Percentiles rank a stretch among this genome's conserved stretches.
phyloP scores from a whole-genome alignment of 2,329 filamentous ascomycete genomes.

The Aspergillus flavus region DNA sequence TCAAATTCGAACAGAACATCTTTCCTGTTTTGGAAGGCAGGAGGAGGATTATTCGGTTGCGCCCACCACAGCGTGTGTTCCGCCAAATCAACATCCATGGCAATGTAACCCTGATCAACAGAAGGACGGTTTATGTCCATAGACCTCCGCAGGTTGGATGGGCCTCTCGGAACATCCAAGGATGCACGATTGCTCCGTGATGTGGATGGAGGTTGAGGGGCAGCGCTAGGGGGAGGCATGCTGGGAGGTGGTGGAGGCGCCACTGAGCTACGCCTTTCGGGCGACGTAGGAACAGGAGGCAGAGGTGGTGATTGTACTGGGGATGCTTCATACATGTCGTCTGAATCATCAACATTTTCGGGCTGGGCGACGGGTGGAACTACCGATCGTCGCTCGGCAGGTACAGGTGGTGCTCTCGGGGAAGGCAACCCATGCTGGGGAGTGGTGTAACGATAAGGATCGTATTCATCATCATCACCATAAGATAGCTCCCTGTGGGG shows the following conservation, averaged over 20 bases:
- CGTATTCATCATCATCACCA: slow-evolving; percentile 56
- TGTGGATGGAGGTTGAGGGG: slow-evolving; percentile 52
- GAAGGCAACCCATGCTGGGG: slow-evolving; percentile 36
- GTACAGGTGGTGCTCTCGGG: slow-evolving; percentile 29
- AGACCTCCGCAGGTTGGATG: slow-evolving; percentile 60
- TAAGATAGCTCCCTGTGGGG: slow-evolving; percentile 43
- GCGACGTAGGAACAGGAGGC: slow-evolving; percentile 33
- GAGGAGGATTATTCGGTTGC: slow-evolving; percentile 75
- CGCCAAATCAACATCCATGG: slow-evolving; percentile 80
- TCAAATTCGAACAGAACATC: slow-evolving; percentile 84
- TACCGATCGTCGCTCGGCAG: slow-evolving; percentile 21
- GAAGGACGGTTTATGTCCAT: slow-evolving; percentile 76
- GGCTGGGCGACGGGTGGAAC: slow-evolving; percentile 25
- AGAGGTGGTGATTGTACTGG: slow-evolving; percentile 40
- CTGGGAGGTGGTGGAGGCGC: slow-evolving; percentile 50
- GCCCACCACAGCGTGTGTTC: slow-evolving; percentile 83
- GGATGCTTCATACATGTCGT: slow-evolving; percentile 52
- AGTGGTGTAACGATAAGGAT: slow-evolving; percentile 55
- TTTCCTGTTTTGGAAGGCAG: slow-evolving; percentile 76
- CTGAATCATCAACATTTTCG: slow-evolving; percentile 39
- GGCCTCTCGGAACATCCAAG: slow-evolving; percentile 62
- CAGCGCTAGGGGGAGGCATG: slow-evolving; percentile 27
- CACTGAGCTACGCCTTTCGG: slow-evolving; percentile 47
- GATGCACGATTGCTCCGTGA: slow-evolving; percentile 59
- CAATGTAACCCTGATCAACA: slow-evolving; percentile 80